Conservation (phyloP, 208 protist genomes). For the Leishmania tarentolae region DNA sequence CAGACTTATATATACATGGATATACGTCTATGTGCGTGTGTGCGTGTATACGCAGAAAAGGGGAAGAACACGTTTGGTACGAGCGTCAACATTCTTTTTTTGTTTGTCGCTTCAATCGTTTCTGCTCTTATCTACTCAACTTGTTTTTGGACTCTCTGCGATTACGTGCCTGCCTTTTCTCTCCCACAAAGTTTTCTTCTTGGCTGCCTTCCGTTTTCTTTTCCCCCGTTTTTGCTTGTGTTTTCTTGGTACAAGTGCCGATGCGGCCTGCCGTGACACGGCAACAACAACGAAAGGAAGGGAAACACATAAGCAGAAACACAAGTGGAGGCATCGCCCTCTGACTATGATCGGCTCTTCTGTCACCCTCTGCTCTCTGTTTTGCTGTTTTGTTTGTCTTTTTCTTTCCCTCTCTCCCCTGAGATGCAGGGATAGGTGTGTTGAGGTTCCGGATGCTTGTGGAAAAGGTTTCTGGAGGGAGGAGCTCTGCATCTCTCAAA, state of each 20-base stretch:
- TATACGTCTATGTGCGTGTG: neutral
- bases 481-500: neutral
- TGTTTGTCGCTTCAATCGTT: neutral
- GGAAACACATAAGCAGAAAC: too few species aligned
- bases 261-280: too few species aligned
- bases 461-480: neutral
- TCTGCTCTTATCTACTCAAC: too few species aligned
- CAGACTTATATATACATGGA: neutral
- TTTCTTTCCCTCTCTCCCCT: neutral
- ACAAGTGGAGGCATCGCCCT: neutral
- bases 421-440: neutral
- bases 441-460: neutral
- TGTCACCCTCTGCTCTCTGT: neutral
- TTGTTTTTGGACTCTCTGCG: too few species aligned
- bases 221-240: neutral
- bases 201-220: slow-evolving; percentile 4
- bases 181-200: neutral
- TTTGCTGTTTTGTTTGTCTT: neutral
- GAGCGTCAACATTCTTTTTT: neutral
- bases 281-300: too few species aligned
- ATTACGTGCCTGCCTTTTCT: too few species aligned
- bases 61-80: neutral
- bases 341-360: neutral
- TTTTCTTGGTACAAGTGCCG: neutral
- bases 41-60: neutral